Evolutionary conservation across 345 rosid species (phyloP).

Genomic region (Brassica nigra): DNA sequence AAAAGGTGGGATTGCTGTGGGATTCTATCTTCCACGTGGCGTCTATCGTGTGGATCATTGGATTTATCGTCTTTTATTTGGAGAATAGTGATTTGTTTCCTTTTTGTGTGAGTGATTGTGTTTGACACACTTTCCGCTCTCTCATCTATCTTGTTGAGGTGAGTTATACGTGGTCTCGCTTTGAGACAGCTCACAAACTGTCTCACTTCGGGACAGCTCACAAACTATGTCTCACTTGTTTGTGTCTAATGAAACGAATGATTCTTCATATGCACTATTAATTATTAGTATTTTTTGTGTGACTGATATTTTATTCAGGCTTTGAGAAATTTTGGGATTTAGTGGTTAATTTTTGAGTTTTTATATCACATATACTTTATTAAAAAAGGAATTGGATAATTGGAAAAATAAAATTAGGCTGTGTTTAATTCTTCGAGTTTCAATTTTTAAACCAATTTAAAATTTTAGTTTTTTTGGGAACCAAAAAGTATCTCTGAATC

Average conservation of each 20-base stretch:
- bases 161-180: slow-evolving; percentile 26
- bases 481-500: slow-evolving; percentile 7
- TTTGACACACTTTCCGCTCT: slow-evolving; percentile 28
- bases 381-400: too few relatives aligned
- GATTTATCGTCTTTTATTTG: slow-evolving; percentile 46
- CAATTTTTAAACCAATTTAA: neutral
- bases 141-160: slow-evolving; percentile 17
- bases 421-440: neutral
- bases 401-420: too few relatives aligned
- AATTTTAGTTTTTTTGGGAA: neutral
- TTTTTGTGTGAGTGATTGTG: slow-evolving; percentile 23
- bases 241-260: neutral
- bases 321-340: too few relatives aligned
- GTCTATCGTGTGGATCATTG: slow-evolving; percentile 31
- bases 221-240: neutral
- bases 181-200: slow-evolving; percentile 12
- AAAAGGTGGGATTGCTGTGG: slow-evolving; percentile 30
- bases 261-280: neutral
- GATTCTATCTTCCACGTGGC: slow-evolving; percentile 74
- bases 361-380: too few relatives aligned
- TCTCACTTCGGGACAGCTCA: slow-evolving; percentile 5
- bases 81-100: slow-evolving; percentile 1
- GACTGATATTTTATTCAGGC: neutral
- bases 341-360: too few relatives aligned
- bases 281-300: neutral